phyloP scores from a whole-genome alignment of 169 alveolate genomes.

The Plasmodium vinckei region DNA sequence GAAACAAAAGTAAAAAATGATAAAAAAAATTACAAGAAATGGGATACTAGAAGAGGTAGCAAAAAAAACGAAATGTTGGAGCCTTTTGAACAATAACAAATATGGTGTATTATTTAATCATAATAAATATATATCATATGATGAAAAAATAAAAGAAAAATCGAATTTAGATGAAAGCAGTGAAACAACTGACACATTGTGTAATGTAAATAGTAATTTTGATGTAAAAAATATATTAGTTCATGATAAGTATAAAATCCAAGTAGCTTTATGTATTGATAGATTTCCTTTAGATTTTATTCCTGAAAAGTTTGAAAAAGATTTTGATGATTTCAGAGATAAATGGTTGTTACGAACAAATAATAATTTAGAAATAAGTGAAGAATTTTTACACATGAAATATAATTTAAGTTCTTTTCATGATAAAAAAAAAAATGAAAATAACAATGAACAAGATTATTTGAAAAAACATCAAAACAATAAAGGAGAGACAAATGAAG shows the following conservation, averaged over 20 bases:
- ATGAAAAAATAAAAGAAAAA: background rate
- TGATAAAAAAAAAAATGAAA: constrained; percentile 24
- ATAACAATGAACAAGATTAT: constrained; percentile 4
- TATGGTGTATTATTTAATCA: constrained; percentile 1
- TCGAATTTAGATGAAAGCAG: background rate
- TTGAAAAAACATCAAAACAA: constrained; percentile 3
- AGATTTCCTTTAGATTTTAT: constrained; percentile 61
- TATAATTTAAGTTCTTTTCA: constrained; percentile 63
- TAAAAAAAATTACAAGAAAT: constrained; percentile 1
- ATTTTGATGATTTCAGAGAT: constrained; percentile 59
- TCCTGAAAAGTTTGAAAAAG: constrained; percentile 67
- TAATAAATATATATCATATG: background rate
- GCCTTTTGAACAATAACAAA: background rate
- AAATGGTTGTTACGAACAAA: constrained; percentile 67
- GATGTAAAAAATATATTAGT: constrained; percentile 42
- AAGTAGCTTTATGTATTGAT: constrained; percentile 66
- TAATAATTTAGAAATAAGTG: constrained; percentile 61
- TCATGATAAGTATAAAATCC: constrained; percentile 72
- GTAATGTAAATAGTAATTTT: constrained; percentile 30
- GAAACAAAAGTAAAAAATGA: background rate
- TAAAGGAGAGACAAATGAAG: constrained; percentile 1
- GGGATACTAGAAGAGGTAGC: background rate
- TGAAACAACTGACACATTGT: constrained; percentile 3
- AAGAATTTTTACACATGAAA: constrained; percentile 75
- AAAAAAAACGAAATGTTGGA: background rate